Evolutionary conservation across 352 stramenopile genomes (phyloP), one percentile per base, ranked within the genome.

Genomic region (Globisporangium echinulatum): DNA sequence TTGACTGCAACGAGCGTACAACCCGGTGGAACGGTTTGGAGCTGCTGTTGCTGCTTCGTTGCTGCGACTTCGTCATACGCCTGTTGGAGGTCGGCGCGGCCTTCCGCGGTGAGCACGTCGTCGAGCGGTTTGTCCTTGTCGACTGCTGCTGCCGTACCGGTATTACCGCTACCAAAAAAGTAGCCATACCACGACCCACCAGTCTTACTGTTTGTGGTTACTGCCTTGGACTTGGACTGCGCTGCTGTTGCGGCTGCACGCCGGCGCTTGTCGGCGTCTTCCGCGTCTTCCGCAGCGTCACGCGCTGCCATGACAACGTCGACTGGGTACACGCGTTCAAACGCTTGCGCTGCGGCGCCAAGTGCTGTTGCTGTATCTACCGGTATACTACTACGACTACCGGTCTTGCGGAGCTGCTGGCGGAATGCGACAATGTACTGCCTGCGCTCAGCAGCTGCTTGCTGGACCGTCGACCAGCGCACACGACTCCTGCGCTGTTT

Each of bases 151-250:
- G 73, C 33, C 13, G 71, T 60, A 6, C 64, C 66, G 25, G 25
- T 33, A 3, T 33, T 33, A 3, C 25, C 25, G 25, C 25, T 33
- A 46, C 79, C 74, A 47, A 94, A 94, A 56, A 94, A 92, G 52
- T 92, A 94, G 13, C 70, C 79, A 54, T 92, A 94, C 85, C 85
- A 94, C 2, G 80, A 87, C 2, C 69, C 66, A 39, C 72, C 72
- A 15, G 62, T 40, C 6, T 9, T 56, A 50, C 68, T 67, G 25
- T 52, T 56, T 25, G 58, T 54, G 7, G 50, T 25, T 36, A 49
- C 44, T 65, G 63, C 15, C 40, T 69, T 44, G 11, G 51, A 57
- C 68, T 40, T 39, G 61, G 59, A 13, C 65, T 70, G 17, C n/a
- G 33, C 1, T 49, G 36, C 15, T 56, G 15, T 5, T 8, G 68